Conservation (phyloP, 1,139 yeast genomes). For the Groenewaldozyma auringiensis region DNA sequence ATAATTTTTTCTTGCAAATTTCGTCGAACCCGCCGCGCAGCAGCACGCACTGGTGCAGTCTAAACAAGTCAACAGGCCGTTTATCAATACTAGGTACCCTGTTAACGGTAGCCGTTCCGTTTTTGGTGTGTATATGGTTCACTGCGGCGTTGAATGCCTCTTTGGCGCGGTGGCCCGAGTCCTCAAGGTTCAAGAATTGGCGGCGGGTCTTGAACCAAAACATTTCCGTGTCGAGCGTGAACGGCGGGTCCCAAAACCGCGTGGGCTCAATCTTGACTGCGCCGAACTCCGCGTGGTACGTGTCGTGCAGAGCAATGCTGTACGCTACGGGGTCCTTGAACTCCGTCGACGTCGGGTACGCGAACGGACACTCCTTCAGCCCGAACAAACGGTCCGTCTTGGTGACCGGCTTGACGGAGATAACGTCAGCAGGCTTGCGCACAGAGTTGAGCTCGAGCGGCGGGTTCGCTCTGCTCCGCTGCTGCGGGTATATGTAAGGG, state of each 20-base stretch:
- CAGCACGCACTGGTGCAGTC: constrained; percentile 31
- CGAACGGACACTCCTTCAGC: constrained; percentile 39
- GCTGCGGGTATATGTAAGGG: constrained; percentile 38
- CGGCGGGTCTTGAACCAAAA: constrained; percentile 47
- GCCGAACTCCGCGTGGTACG: constrained; percentile 47
- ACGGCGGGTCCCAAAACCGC: constrained; percentile 32
- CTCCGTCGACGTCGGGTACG: constrained; percentile 38
- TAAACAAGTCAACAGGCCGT: constrained; percentile 34
- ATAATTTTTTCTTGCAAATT: constrained; percentile 36
- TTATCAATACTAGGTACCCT: constrained; percentile 33
- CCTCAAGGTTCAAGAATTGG: constrained; percentile 39
- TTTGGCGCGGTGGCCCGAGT: constrained; percentile 24
- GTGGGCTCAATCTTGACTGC: constrained; percentile 66
- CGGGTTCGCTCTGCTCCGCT: constrained; percentile 36
- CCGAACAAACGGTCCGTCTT: constrained; percentile 20
- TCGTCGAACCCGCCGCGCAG: constrained; percentile 33
- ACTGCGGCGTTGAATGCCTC: constrained; percentile 27
- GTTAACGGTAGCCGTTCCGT: constrained; percentile 20
- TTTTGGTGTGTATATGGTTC: constrained; percentile 28
- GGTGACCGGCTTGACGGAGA: constrained; percentile 3
- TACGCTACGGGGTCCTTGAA: constrained; percentile 39
- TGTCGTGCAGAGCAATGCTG: constrained; percentile 24
- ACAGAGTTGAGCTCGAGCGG: constrained; percentile 37
- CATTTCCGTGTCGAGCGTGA: constrained; percentile 41
- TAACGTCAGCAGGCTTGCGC: constrained; percentile 18